Evolutionary conservation across 1,284 basidiomycete genomes (phyloP).

Genomic region (Afroboletus lepidellus): DNA sequence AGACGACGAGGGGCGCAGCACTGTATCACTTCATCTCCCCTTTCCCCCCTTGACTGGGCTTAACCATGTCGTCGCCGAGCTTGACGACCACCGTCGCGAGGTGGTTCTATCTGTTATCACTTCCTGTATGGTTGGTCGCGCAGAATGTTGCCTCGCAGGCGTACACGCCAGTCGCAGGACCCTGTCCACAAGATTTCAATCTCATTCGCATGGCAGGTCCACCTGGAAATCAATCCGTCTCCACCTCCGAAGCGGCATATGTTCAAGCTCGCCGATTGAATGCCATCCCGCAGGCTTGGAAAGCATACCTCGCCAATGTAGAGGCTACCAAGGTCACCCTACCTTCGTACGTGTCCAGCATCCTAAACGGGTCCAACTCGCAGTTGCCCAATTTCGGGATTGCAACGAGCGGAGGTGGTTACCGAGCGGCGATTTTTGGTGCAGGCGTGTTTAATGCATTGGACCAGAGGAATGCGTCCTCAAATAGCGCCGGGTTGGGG

Average conservation of each 20-base stretch:
- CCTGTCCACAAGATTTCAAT: slow-evolving; percentile 32
- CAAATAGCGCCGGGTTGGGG: slow-evolving; percentile 42
- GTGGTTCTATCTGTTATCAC: slow-evolving; percentile 13
- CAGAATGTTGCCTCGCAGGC: slow-evolving; percentile 24
- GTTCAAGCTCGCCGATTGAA: slow-evolving; percentile 28
- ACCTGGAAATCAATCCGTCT: slow-evolving; percentile 29
- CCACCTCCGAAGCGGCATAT: slow-evolving; percentile 31
- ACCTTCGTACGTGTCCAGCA: slow-evolving; percentile 36
- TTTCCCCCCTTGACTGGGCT: background rate
- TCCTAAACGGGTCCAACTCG: slow-evolving; percentile 28
- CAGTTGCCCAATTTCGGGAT: slow-evolving; percentile 41
- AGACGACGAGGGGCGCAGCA: too few species aligned
- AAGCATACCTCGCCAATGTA: slow-evolving; percentile 37
- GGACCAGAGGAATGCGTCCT: slow-evolving; percentile 46
- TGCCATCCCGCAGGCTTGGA: slow-evolving; percentile 33
- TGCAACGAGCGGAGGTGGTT: slow-evolving; percentile 46
- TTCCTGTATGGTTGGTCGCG: slow-evolving; percentile 8
- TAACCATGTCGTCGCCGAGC: background rate
- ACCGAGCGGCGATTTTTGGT: slow-evolving; percentile 49
- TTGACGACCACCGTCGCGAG: background rate
- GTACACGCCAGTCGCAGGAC: slow-evolving; percentile 25
- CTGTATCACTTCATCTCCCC: too few species aligned
- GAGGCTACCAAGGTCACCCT: slow-evolving; percentile 26
- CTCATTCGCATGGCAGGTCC: slow-evolving; percentile 36
- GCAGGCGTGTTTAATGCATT: slow-evolving; percentile 49